Conservation (phyloP, 148 eudicot genomes). For the Tetragonia tetragonoides region DNA sequence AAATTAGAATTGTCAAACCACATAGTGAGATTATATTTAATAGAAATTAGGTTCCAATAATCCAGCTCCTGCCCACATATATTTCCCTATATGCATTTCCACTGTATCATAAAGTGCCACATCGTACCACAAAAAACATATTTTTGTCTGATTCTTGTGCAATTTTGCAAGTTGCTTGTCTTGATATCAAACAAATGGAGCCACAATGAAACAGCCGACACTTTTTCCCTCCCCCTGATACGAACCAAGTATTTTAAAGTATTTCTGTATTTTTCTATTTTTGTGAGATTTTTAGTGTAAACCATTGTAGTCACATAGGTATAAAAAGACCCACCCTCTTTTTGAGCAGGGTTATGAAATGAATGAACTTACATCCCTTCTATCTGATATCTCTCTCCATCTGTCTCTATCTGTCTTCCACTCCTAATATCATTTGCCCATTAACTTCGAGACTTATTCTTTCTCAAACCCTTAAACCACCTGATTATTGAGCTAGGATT, state of each 20-base stretch:
- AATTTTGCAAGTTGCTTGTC: background rate
- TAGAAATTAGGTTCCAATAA: background rate
- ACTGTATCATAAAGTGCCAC: constrained; percentile 3
- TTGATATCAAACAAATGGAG: background rate
- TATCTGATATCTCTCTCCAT: background rate
- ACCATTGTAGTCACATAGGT: too few species aligned
- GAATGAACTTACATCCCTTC: too few species aligned
- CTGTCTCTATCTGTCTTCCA: too few species aligned
- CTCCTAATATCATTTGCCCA: too few species aligned
- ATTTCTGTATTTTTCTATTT: too few species aligned
- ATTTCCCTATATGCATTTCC: background rate
- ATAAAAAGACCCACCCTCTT: too few species aligned
- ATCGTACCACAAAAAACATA: background rate
- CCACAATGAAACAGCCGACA: background rate
- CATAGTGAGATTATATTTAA: background rate
- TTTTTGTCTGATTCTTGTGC: background rate
- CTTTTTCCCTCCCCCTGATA: background rate
- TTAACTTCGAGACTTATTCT: too few species aligned
- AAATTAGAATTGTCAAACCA: background rate
- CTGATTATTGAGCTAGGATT: too few species aligned
- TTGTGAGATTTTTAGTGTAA: too few species aligned
- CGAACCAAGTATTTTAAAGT: too few species aligned
- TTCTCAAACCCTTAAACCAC: too few species aligned
- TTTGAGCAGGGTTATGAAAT: too few species aligned
- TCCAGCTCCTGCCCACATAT: background rate